Percentiles rank a stretch among this genome's conserved stretches.
These are phyloP conservation scores for Eucalyptus grandis DNA, from an alignment of 345 rosid species.

Conservation along the genomic window DNA sequence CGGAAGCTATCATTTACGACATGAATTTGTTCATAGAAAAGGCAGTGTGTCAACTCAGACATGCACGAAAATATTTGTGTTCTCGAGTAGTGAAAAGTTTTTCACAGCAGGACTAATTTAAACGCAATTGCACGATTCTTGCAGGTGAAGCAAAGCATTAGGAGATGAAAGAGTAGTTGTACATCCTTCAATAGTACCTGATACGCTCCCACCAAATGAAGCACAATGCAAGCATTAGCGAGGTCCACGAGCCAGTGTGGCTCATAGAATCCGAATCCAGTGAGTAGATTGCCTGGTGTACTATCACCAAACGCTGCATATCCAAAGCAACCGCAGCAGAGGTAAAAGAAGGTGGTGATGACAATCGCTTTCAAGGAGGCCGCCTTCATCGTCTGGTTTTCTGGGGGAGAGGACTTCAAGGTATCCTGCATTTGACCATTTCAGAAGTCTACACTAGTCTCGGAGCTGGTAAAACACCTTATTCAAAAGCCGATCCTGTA, in stretches of 20 bases:
- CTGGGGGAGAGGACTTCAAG: constrained; percentile 30
- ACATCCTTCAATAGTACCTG: neutral
- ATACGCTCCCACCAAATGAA: neutral
- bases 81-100: neutral
- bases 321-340: constrained; percentile 27
- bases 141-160: neutral
- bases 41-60: neutral
- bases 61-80: neutral
- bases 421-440: constrained; percentile 19
- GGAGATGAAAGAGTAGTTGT: neutral
- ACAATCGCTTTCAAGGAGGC: constrained; percentile 18
- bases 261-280: constrained; percentile 37
- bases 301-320: constrained; percentile 44
- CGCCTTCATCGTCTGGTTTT: constrained; percentile 30
- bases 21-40: neutral
- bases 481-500: neutral
- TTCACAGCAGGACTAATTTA: neutral
- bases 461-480: neutral
- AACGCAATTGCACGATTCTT: neutral
- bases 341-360: constrained; percentile 26
- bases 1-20: neutral
- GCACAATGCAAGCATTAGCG: neutral
- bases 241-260: constrained; percentile 6
- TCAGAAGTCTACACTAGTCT: neutral
- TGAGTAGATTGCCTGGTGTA: constrained; percentile 41